Evolutionary conservation across 2,329 filamentous ascomycete species (phyloP), one percentile per base, ranked within the genome.

Genomic region (Xylaria hypoxylon): DNA sequence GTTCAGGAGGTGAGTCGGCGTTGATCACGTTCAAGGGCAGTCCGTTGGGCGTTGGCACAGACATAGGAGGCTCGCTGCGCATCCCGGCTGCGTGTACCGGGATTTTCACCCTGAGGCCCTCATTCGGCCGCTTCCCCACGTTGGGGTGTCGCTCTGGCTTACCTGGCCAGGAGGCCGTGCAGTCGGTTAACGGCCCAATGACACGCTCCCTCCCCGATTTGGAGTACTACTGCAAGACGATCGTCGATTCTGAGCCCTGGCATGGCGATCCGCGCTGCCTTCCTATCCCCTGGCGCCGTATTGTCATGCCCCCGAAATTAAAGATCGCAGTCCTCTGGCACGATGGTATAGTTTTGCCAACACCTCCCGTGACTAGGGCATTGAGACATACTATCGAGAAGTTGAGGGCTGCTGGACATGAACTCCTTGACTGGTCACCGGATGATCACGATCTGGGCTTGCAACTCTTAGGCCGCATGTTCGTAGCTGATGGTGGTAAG

Each of bases 1-100:
- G 85, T 42, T 90, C 88, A 0, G 90, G 90, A 2, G 90, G 90
- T 50, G 90, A 92, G 74, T 85, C 85, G 5, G 89, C 89, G 0
- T 80, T 92, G 2, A 83, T 92, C 40, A 79, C 81, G 0, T 84
- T 91, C 64, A 74, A 76, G 7, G 90, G 89, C 17, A 87, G 85
- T 65, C 82, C 84, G 0, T 68, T 90, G 0, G 90, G 90, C 10
- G 80, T 78, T 47, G 76, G 76, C 26, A 77, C 74, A 13, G 76
- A 78, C 65, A 77, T 78, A 61, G 76, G 76, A 33, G 76, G 76
- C 52, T 78, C 76, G 10, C 52, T 78, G 66, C 73, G 76, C 53
- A 77, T 78, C 62, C 76, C 76, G 15, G 76, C 76, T 19, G 76
- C 76, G 19, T 78, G 75, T 64, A 76, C 72, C 7, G 75, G 75